These are phyloP conservation scores for Dentipellis sp. DNA, from an alignment of 768 basidiomycete genomes.

Conservation along the genomic window DNA sequence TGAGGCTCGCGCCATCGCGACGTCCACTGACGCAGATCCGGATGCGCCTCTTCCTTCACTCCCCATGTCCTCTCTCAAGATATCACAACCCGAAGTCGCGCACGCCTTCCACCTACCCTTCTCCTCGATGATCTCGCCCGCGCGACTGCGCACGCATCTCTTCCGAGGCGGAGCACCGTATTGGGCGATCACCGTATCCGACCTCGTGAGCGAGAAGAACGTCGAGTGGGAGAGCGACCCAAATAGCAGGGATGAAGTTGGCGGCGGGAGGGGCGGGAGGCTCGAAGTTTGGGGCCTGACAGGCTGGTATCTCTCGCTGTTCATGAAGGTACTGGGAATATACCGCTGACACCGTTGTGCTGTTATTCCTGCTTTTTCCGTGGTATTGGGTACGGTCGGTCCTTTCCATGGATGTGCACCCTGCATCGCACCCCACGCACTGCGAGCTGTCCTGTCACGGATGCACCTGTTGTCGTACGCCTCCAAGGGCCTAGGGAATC, in stretches of 20 bases:
- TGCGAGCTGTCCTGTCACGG: no score
- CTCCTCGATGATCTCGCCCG: conserved; percentile 33
- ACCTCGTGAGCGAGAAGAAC: conserved; percentile 28
- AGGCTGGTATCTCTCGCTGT: conserved; percentile 66
- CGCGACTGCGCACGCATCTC: conserved; percentile 38
- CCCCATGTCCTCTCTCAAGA: conserved; percentile 37
- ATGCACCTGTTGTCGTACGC: no score
- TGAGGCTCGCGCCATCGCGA: not conserved
- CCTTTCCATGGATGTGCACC: not conserved
- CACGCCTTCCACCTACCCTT: conserved; percentile 67
- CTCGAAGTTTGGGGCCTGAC: conserved; percentile 80
- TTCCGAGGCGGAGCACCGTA: conserved; percentile 55
- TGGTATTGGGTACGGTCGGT: no score
- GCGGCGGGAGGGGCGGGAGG: conserved; percentile 31
- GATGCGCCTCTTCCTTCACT: conserved; percentile 51
- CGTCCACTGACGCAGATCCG: conserved; percentile 14
- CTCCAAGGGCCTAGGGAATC: no score
- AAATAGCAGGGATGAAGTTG: conserved; percentile 31
- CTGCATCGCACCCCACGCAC: not conserved
- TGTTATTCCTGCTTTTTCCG: no score
- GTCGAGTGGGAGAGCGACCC: conserved; percentile 25
- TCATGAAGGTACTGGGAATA: conserved; percentile 48
- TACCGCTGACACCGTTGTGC: conserved; percentile 25
- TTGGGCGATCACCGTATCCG: conserved; percentile 59
- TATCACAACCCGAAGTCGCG: conserved; percentile 58